These are phyloP conservation scores for Chlamydomonas asymmetrica DNA, from an alignment of 139 green algal species.

Conservation along the genomic window DNA sequence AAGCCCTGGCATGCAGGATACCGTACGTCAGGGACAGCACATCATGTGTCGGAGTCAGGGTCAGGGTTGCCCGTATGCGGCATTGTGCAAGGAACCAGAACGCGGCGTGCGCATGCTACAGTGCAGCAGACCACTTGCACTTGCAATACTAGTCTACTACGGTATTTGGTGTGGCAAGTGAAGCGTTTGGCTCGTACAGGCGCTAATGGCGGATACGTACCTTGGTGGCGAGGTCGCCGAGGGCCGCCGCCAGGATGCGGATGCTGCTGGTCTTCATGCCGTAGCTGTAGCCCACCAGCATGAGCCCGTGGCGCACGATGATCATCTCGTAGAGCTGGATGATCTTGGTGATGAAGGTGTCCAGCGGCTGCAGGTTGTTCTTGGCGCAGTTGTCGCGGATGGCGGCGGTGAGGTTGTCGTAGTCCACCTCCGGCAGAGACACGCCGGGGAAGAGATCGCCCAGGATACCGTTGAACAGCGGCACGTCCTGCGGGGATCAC, in stretches of 20 bases:
- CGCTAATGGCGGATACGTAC: no score
- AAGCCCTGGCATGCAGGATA: no score
- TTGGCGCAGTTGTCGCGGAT: constrained; percentile 57
- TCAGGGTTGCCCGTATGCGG: constrained; percentile 51
- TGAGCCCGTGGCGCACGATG: constrained; percentile 80
- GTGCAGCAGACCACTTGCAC: no score
- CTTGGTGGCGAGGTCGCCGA: constrained; percentile 53
- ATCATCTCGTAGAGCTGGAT: constrained; percentile 88
- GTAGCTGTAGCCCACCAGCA: constrained; percentile 74
- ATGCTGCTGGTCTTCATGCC: constrained; percentile 70
- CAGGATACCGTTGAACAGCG: constrained; percentile 78
- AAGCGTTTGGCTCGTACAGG: neutral
- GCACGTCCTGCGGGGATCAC: constrained; percentile 79
- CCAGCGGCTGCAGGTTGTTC: constrained; percentile 56
- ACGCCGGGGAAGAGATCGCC: constrained; percentile 76
- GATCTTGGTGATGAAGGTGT: constrained; percentile 72
- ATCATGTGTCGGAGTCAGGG: constrained; percentile 31
- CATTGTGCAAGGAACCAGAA: neutral
- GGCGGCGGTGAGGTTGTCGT: constrained; percentile 58
- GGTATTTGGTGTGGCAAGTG: neutral
- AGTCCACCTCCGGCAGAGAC: constrained; percentile 54
- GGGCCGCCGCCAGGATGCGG: constrained; percentile 49
- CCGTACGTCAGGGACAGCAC: constrained; percentile 37
- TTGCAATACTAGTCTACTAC: no score
- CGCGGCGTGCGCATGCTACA: no score